Evolutionary conservation across 257 asterid species (phyloP), one percentile per base, ranked within the genome.

Genomic region (Gentiana macrophylla): DNA sequence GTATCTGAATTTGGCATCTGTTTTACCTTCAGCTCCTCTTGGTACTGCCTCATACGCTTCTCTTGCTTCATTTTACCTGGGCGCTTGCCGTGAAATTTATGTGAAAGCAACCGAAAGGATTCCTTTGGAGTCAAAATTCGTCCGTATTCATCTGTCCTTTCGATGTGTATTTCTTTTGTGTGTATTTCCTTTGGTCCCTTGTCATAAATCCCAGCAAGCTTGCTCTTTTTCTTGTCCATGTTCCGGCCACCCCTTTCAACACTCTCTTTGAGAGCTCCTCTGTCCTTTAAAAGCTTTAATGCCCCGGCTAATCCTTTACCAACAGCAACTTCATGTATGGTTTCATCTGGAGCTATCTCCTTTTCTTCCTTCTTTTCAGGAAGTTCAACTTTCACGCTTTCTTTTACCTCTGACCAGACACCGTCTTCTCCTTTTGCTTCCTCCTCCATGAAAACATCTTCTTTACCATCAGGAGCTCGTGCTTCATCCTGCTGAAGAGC

Each of bases 241-340:
- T 88, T 88, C 67, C 97, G 85, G 62, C 98, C 98, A 65, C 98
- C 98, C 94, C 94, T 88, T 70, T 92, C 98, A 53, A 83, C 59
- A 60, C 84, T 80, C 74, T 92, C 98, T 79, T 81, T 88, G 15
- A 92, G 86, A 46, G 94, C 69, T 60, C 98, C 98, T 57, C 94
- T 74, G 12, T 82, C 88, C 79, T 92, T 82, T 71, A 92, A 66
- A 61, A 85, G 94, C 65, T 73, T 80, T 65, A 88, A 84, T 64
- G 86, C 86, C 43, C 88, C 85, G 59, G 84, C 83, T 62, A 92
- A 71, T 60, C 99, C 99, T 77, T 85, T 88, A 47, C 99, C 99
- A 56, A 92, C 94, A 51, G 91, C 66, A 68, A 79, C 67, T 79
- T 92, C 99, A 68, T 80, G 97, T 55, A 92, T 85, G 56, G 84